Evolutionary conservation across 208 protist species (phyloP), one percentile per base, ranked within the genome.

Genomic region (Crithidia mellificae): DNA sequence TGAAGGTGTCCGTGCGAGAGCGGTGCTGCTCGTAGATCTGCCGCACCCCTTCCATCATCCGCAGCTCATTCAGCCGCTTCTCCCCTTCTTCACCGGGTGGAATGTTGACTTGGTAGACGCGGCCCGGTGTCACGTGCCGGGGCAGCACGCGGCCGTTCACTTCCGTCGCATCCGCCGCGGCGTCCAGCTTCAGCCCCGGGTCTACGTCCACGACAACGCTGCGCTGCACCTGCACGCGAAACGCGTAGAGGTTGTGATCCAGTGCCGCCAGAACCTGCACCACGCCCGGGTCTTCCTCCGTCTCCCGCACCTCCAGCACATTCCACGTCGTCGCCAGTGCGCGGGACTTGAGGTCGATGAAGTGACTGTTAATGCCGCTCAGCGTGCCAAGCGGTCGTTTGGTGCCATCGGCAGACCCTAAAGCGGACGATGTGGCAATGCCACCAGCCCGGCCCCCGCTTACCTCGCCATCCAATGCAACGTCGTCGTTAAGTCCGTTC

Each of bases 321-420:
- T 92, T 76, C 89, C 91, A 96, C 24, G 70, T 74, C 0, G 75
- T 55, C 5, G 87, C 72, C 36, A 96, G 65, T 20, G 91, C 88
- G 44, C 84, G 83, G 8, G 85, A 84, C 53, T 87, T 92, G 19
- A 92, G 41, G 65, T 96, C 89, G 59, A 96, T 90, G 65, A 94
- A 90, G 65, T 88, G 87, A 46, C 72, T 80, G 63, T 75, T 80
- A 34, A 83, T 43, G 4, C 59, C 57, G 57, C 43, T 63, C 46
- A 55, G 24, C 43, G 19, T 19, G 36, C 46, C 58, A 38, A 19
- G 34, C 38, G n/a, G 3, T 22, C 29, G 29, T 14, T 3, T 22
- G 14, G 27, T 29, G 32, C 0, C 32, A 43, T 14, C 58, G 30
- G 22, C 32, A 4, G 20, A 38, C 29, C 27, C 9, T 25, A 25